A percentile compares a stretch with the other conserved stretches of the same genome.
These are phyloP conservation scores for Hypoxylon rickii DNA, from an alignment of 495 filamentous ascomycete species.

Conservation along the genomic window DNA sequence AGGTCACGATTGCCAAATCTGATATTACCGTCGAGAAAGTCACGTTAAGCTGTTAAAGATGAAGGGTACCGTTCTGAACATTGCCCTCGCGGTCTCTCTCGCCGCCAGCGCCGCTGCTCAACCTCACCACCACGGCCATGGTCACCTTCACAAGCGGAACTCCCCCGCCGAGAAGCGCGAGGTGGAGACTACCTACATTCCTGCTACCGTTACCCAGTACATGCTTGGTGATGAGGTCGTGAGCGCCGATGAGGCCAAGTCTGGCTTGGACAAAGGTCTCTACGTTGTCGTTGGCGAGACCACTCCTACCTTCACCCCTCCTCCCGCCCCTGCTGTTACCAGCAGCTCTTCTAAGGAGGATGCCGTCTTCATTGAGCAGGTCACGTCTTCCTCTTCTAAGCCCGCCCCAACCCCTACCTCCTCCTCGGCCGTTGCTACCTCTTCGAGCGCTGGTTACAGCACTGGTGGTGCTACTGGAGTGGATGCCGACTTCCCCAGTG, in stretches of 20 bases:
- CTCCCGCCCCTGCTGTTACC: slow-evolving; percentile 38
- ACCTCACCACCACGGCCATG: slow-evolving; percentile 53
- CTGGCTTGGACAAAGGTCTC: slow-evolving; percentile 62
- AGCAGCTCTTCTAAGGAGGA: slow-evolving; percentile 38
- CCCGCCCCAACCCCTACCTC: slow-evolving; percentile 28
- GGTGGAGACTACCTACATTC: slow-evolving; percentile 43
- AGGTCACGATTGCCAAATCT: slow-evolving; percentile 19
- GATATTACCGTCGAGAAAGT: slow-evolving; percentile 25
- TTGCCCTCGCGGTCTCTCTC: slow-evolving; percentile 55
- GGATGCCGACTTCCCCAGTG: slow-evolving; percentile 75
- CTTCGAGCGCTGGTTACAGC: slow-evolving; percentile 20
- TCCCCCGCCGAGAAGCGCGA: slow-evolving; percentile 50
- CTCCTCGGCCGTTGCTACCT: slow-evolving; percentile 22
- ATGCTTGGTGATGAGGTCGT: slow-evolving; percentile 62
- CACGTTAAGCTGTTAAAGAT: slow-evolving; percentile 39
- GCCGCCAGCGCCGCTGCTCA: slow-evolving; percentile 49
- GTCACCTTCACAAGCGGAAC: slow-evolving; percentile 46
- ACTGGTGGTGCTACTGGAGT: slow-evolving; percentile 58
- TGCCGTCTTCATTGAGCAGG: slow-evolving; percentile 38
- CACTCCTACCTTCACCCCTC: slow-evolving; percentile 48
- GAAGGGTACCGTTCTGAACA: slow-evolving; percentile 49
- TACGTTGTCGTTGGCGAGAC: slow-evolving; percentile 56
- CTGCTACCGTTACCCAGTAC: slow-evolving; percentile 63
- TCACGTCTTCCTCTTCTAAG: slow-evolving; percentile 24
- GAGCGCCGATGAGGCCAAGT: slow-evolving; percentile 59